phyloP scores from a whole-genome alignment of 352 stramenopile species.

The Phytophthora citrophthora region DNA sequence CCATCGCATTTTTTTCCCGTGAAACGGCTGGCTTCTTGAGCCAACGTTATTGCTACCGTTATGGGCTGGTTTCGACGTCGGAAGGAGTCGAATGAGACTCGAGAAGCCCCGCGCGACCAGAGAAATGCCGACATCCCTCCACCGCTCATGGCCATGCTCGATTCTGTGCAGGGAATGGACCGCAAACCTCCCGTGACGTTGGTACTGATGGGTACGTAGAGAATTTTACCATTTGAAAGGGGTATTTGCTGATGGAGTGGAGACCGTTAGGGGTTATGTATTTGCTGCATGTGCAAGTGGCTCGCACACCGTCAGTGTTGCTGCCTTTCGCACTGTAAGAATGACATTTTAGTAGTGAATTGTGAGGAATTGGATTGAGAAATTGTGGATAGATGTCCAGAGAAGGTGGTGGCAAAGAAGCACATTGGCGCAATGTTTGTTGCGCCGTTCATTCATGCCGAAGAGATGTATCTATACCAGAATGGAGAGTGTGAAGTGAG shows the following conservation, averaged over 20 bases:
- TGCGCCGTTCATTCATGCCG: slow-evolving; percentile 82
- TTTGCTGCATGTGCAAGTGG: slow-evolving; percentile 62
- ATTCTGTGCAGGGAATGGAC: slow-evolving; percentile 60
- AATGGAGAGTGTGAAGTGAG: too few relatives aligned
- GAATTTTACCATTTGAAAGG: not conserved
- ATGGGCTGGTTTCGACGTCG: slow-evolving; percentile 32
- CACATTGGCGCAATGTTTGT: slow-evolving; percentile 59
- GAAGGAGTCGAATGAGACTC: slow-evolving; percentile 6
- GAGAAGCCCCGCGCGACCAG: slow-evolving; percentile 1
- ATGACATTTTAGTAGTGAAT: not conserved
- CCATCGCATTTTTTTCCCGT: slow-evolving; percentile 16
- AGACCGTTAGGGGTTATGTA: slow-evolving; percentile 53
- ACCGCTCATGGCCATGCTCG: slow-evolving; percentile 43
- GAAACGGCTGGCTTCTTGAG: slow-evolving; percentile 15
- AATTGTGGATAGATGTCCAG: slow-evolving; percentile 66
- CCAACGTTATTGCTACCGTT: not conserved
- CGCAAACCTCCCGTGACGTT: slow-evolving; percentile 67
- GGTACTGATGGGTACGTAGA: slow-evolving; percentile 43
- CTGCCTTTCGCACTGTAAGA: slow-evolving; percentile 55
- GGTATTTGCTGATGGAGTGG: not conserved
- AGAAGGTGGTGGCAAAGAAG: slow-evolving; percentile 46
- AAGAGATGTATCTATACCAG: slow-evolving; percentile 91
- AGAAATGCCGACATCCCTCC: slow-evolving; percentile 29
- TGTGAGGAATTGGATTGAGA: not conserved
- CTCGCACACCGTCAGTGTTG: slow-evolving; percentile 38